These are phyloP conservation scores for Vitis amurensis DNA, from an alignment of 164 flowering plant genomes.

Conservation along the genomic window DNA sequence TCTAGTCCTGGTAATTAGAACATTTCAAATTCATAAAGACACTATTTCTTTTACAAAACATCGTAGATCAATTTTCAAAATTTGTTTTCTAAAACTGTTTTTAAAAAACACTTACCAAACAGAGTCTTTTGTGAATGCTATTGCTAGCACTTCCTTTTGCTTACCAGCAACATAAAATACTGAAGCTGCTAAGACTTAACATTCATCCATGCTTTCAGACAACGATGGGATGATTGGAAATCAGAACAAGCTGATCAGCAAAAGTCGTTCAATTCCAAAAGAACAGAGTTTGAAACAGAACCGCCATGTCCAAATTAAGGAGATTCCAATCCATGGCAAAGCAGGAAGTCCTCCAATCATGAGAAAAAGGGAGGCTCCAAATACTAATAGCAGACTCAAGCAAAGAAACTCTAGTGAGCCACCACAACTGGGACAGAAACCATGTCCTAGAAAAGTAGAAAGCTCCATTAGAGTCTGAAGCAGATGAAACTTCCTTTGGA, in stretches of 20 bases:
- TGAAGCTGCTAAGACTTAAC: too few relatives aligned
- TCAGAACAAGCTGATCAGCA: not conserved
- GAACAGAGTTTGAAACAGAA: not conserved
- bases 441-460: not conserved
- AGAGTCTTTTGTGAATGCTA: too few relatives aligned
- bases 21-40: too few relatives aligned
- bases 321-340: not conserved
- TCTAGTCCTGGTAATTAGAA: conserved; percentile 18
- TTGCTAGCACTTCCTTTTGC: too few relatives aligned
- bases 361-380: not conserved
- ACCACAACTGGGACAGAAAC: not conserved
- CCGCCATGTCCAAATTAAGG: not conserved
- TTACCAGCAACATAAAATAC: not conserved
- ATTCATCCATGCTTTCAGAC: conserved; percentile 1
- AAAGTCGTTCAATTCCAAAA: not conserved
- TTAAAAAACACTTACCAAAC: too few relatives aligned
- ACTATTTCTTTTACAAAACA: too few relatives aligned
- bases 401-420: not conserved
- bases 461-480: not conserved
- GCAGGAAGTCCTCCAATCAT: not conserved
- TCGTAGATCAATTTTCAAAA: too few relatives aligned
- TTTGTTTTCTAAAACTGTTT: too few relatives aligned
- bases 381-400: not conserved
- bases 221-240: conserved; percentile 20
- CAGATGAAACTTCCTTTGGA: not conserved